These are phyloP conservation scores for Tulasnella sp. DNA, from an alignment of 768 basidiomycete genomes.

Conservation along the genomic window DNA sequence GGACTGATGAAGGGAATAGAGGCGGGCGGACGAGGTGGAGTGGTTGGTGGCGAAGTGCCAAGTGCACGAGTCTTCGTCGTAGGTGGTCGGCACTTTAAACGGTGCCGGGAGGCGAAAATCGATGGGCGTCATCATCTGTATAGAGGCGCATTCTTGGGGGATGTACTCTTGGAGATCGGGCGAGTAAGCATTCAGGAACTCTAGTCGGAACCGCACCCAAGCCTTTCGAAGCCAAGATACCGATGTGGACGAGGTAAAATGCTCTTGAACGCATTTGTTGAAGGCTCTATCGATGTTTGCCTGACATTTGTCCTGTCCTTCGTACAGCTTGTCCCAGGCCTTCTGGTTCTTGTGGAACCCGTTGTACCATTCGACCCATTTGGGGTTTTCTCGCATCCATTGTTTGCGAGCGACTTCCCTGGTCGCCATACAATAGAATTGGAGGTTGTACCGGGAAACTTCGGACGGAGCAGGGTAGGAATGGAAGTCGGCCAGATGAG, in stretches of 20 bases:
- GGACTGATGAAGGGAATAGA: neutral
- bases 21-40: neutral
- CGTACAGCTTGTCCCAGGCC: too few relatives aligned
- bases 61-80: neutral
- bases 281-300: neutral
- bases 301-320: neutral
- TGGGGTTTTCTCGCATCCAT: neutral
- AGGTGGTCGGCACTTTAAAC: neutral
- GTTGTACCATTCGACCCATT: neutral
- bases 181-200: neutral
- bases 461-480: neutral
- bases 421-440: neutral
- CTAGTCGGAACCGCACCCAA: neutral
- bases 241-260: neutral
- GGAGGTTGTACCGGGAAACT: neutral
- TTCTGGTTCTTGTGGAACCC: too few relatives aligned
- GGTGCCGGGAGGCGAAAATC: neutral
- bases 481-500: neutral
- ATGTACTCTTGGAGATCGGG: neutral
- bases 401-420: neutral
- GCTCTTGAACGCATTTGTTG: neutral
- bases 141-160: neutral
- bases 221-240: neutral
- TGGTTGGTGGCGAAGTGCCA: neutral
- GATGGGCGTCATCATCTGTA: neutral